phyloP scores from a whole-genome alignment of 306 rosid genomes.

The Fagus crenata region DNA sequence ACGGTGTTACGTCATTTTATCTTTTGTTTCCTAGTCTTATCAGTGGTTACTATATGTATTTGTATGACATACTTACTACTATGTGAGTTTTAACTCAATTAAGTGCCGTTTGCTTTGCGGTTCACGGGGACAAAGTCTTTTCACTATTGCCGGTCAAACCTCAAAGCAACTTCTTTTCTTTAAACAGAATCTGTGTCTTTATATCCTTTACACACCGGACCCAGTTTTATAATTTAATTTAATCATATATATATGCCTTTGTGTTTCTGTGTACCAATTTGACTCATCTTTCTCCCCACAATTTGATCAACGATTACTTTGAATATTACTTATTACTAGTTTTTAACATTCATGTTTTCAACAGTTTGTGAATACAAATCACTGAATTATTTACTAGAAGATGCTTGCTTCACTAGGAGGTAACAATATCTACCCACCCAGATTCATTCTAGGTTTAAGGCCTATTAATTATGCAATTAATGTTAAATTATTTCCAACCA shows the following conservation, averaged over 20 bases:
- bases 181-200: background rate
- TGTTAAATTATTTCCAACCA: slow-evolving; percentile 30
- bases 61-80: too few species aligned
- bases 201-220: background rate
- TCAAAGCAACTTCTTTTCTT: background rate
- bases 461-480: slow-evolving; percentile 15
- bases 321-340: background rate
- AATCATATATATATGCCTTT: background rate
- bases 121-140: background rate
- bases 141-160: slow-evolving; percentile 24
- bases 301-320: background rate
- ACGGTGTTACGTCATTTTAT: background rate
- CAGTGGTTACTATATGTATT: too few species aligned
- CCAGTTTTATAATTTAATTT: background rate
- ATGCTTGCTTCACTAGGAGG: slow-evolving; percentile 9
- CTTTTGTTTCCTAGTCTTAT: background rate
- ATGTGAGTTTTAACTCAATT: background rate
- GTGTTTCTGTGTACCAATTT: background rate
- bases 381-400: background rate
- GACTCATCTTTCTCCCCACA: background rate
- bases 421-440: background rate
- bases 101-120: background rate
- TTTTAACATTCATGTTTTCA: background rate
- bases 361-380: background rate
- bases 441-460: background rate